Evolutionary conservation across 345 rosid genomes (phyloP), one percentile per base, ranked within the genome.

Genomic region (Lepidium africanum): DNA sequence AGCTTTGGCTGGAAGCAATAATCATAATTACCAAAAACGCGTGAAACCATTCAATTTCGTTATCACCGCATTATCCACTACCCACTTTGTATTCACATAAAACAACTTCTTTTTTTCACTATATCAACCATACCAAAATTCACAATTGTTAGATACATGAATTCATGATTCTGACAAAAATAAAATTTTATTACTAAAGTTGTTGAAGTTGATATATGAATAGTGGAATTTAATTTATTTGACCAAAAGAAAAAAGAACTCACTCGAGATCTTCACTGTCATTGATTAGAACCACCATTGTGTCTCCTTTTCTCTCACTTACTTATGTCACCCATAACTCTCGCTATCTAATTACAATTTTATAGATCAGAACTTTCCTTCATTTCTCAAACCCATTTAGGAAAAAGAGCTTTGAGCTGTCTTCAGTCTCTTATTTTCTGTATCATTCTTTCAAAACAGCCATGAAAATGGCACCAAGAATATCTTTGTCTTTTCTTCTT

Each of bases 1-100:
- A 53, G 55, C 80, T 79, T 81, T n/a, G 70, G 75, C 53, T 77
- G 76, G 78, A 81, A 69, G 81, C 83, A 78, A 80, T 62, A 61
- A 81, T 80, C 63, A 76, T 71, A 30, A 68, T 72, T 52, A 64
- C 70, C 76, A 46, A 60, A 25, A 78, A 67, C 88, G 84, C 86
- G 83, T 84, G 76, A 71, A 45, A 42, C 74, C 64, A 53, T 68
- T 61, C 57, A 62, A 38, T 61, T 36, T 59, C 63, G 6, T 52
- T 60, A 17, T 52, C 78, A 65, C 55, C 66, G 65, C 62, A 11
- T 58, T 35, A 58, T 66, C 67, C 67, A 73, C 42, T 59, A 8
- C 10, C 5, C 37, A 9, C 39, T 53, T 51, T 1, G 1, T 38
- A 13, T 57, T 15, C 61, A 15, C 43, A 52, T 59, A 9, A 1